A percentile compares a stretch with the other conserved stretches of the same genome.
Conservation (phyloP, 1,139 yeast species). For the Kodamaea ohmeri region DNA sequence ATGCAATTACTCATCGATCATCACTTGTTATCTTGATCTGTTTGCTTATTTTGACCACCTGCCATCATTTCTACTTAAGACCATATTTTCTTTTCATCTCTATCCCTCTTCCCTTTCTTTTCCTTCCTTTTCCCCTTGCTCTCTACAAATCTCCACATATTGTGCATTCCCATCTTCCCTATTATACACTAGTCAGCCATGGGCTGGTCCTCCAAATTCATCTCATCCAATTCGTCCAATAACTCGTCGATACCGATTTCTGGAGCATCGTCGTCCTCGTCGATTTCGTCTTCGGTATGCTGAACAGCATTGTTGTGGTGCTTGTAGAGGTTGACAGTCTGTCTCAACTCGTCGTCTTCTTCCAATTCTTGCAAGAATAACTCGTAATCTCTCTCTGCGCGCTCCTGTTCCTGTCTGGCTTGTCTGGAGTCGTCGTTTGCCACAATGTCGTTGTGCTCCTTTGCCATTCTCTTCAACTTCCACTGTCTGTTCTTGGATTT, state of each 20-base stretch:
- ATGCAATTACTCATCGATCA: no score
- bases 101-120: not conserved
- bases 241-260: slow-evolving; percentile 77
- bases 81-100: not conserved
- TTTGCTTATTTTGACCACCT: no score
- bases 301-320: slow-evolving; percentile 37
- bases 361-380: slow-evolving; percentile 94
- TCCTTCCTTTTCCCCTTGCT: no score
- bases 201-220: slow-evolving; percentile 65
- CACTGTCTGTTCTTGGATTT: slow-evolving; percentile 81
- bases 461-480: slow-evolving; percentile 98
- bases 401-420: slow-evolving; percentile 84
- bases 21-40: no score
- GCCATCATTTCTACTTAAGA: no score
- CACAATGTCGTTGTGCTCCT: slow-evolving; percentile 83
- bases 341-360: slow-evolving; percentile 94
- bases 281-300: slow-evolving; percentile 44
- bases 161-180: no score
- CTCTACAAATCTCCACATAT: no score
- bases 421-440: slow-evolving; percentile 75
- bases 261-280: slow-evolving; percentile 73
- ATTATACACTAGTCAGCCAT: slow-evolving; percentile 16
- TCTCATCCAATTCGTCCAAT: slow-evolving; percentile 88
- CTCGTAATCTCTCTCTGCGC: slow-evolving; percentile 95
- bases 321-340: slow-evolving; percentile 84